Evolutionary conservation across 352 stramenopile genomes (phyloP).

Genomic region (Pythium apleroticum): DNA sequence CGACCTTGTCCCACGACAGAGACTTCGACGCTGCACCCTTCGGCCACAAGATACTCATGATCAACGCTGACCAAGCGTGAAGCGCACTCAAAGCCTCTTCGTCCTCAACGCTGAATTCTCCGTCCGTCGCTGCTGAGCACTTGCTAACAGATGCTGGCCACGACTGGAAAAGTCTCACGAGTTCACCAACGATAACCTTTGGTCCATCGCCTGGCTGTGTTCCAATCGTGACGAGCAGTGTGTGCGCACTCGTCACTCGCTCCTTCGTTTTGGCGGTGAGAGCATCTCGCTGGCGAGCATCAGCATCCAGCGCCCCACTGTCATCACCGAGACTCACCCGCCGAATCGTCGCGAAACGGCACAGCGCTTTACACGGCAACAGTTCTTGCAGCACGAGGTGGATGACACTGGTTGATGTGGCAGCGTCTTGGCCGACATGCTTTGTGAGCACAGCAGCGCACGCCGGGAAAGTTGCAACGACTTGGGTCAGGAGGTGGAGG

Average conservation of each 20-base stretch:
- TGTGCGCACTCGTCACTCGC: constrained; percentile 66
- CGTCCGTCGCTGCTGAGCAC: neutral
- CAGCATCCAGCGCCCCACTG: constrained; percentile 30
- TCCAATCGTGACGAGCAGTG: constrained; percentile 62
- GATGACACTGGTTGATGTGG: constrained; percentile 45
- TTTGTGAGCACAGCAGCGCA: constrained; percentile 73
- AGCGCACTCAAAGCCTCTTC: constrained; percentile 72
- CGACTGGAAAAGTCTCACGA: constrained; percentile 65
- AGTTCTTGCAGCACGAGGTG: constrained; percentile 63
- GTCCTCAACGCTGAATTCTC: constrained; percentile 51
- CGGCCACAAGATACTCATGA: constrained; percentile 89
- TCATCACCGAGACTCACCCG: constrained; percentile 36
- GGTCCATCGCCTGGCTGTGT: constrained; percentile 75
- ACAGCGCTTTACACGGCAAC: constrained; percentile 72
- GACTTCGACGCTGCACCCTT: constrained; percentile 66
- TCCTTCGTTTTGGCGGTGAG: constrained; percentile 47
- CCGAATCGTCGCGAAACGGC: constrained; percentile 54
- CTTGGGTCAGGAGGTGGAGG: constrained; percentile 66
- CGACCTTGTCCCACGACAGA: constrained; percentile 81
- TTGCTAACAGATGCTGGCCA: constrained; percentile 41
- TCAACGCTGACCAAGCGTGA: constrained; percentile 80
- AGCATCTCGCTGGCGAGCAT: constrained; percentile 16
- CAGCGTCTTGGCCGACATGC: constrained; percentile 27
- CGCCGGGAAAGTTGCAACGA: constrained; percentile 68
- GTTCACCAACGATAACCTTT: constrained; percentile 72